phyloP scores from a whole-genome alignment of 345 rosid genomes.

The Citrus australasica region DNA sequence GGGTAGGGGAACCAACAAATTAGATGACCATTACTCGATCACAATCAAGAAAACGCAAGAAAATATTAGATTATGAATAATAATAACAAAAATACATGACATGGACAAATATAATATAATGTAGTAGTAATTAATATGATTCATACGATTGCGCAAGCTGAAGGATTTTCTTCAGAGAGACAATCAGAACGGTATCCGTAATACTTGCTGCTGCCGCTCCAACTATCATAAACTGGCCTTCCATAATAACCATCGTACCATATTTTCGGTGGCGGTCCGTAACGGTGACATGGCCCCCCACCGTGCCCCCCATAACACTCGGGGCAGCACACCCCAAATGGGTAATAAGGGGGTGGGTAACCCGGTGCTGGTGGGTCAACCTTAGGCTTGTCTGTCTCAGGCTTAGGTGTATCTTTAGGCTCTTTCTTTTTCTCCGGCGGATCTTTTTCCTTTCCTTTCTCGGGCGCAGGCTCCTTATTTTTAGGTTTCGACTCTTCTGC shows the following conservation, averaged over 20 bases:
- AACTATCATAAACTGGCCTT: constrained; percentile 55
- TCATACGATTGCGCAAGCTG: constrained; percentile 55
- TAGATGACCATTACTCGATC: background rate
- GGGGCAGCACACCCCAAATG: constrained; percentile 19
- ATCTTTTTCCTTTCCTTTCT: constrained; percentile 13
- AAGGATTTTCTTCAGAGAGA: constrained; percentile 46
- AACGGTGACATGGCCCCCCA: constrained; percentile 11
- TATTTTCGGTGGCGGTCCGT: constrained; percentile 13
- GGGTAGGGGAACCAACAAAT: too few relatives aligned
- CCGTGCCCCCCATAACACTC: constrained; percentile 22
- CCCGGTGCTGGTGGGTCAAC: background rate
- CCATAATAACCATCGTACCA: constrained; percentile 28
- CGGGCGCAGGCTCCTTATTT: background rate
- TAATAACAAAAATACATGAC: background rate
- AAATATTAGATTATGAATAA: background rate
- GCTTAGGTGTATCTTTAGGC: background rate
- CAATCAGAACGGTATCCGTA: constrained; percentile 30
- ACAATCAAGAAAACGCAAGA: background rate
- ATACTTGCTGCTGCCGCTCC: constrained; percentile 30
- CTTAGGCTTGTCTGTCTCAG: background rate
- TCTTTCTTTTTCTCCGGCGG: constrained; percentile 1
- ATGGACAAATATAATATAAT: background rate
- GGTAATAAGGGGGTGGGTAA: constrained; percentile 19
- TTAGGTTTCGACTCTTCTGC: constrained; percentile 12
- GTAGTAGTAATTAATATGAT: background rate